These are phyloP conservation scores for Coix lacrymajobi DNA, from an alignment of 176 grass and related monocot species.

Conservation along the genomic window DNA sequence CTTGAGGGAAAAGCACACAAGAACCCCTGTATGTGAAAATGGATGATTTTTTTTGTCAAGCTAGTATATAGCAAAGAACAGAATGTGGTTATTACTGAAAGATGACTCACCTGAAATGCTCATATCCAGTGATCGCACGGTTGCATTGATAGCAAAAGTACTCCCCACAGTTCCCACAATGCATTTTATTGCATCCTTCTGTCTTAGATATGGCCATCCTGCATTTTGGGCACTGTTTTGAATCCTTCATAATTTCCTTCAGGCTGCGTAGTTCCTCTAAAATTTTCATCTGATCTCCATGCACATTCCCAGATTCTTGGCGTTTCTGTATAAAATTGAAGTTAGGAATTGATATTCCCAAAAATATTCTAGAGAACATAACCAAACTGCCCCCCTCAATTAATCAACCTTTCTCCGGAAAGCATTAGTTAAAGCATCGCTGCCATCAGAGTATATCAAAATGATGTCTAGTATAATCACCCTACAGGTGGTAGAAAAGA, in stretches of 20 bases:
- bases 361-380: background rate
- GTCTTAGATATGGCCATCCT: conserved; percentile 74
- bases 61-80: background rate
- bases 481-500: background rate
- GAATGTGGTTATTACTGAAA: background rate
- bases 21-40: conserved; percentile 33
- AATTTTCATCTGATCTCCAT: conserved; percentile 39
- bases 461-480: background rate
- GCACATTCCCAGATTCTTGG: conserved; percentile 37
- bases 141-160: conserved; percentile 85
- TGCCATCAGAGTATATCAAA: conserved; percentile 11
- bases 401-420: background rate
- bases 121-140: conserved; percentile 61
- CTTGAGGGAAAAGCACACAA: conserved; percentile 57
- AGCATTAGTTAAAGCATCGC: background rate
- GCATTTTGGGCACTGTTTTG: conserved; percentile 69
- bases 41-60: conserved; percentile 29
- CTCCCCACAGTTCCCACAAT: conserved; percentile 51
- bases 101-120: conserved; percentile 65
- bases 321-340: conserved; percentile 40
- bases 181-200: conserved; percentile 90
- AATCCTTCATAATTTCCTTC: conserved; percentile 61
- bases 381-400: background rate
- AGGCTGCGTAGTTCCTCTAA: conserved; percentile 62
- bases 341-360: conserved; percentile 1